Evolutionary conservation across 495 filamentous ascomycete species (phyloP).

Genomic region (Tuber indicum): DNA sequence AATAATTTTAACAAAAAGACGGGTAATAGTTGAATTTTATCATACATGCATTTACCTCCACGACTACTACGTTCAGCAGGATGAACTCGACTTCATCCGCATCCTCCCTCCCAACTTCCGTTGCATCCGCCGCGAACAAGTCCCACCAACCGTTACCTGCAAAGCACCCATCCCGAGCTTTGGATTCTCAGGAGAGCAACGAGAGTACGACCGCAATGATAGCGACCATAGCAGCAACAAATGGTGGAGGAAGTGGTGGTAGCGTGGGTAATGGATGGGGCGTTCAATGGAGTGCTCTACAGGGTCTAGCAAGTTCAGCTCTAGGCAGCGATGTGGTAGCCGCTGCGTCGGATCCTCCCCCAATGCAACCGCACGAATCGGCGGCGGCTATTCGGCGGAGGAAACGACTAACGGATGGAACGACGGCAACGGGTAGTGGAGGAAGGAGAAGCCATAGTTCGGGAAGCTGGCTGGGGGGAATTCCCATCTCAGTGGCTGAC

Average conservation of each 20-base stretch:
- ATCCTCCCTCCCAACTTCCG: background rate
- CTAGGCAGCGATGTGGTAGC: constrained; percentile 28
- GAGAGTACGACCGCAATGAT: background rate
- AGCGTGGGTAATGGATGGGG: constrained; percentile 20
- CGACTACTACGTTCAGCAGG: constrained; percentile 5
- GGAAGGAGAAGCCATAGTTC: constrained; percentile 44
- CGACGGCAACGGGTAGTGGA: constrained; percentile 22
- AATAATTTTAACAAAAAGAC: background rate
- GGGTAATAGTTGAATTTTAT: background rate
- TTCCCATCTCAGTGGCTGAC: constrained; percentile 48
- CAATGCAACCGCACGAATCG: constrained; percentile 11
- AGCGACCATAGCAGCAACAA: background rate
- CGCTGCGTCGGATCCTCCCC: constrained; percentile 6
- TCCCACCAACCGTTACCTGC: background rate
- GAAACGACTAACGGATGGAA: constrained; percentile 9
- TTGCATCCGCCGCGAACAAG: background rate
- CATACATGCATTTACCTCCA: constrained; percentile 5
- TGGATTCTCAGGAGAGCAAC: background rate
- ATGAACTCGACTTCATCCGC: background rate
- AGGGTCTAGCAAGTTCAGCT: constrained; percentile 42
- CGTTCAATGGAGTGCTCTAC: constrained; percentile 38
- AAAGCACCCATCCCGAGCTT: constrained; percentile 8
- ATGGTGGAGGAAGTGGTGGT: constrained; percentile 10
- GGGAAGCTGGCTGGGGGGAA: constrained; percentile 47
- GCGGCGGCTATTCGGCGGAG: constrained; percentile 11